Percentiles rank a stretch among this genome's conserved stretches.
Conservation (phyloP, 2,329 filamentous ascomycete species). For the Fusarium oxysporum region DNA sequence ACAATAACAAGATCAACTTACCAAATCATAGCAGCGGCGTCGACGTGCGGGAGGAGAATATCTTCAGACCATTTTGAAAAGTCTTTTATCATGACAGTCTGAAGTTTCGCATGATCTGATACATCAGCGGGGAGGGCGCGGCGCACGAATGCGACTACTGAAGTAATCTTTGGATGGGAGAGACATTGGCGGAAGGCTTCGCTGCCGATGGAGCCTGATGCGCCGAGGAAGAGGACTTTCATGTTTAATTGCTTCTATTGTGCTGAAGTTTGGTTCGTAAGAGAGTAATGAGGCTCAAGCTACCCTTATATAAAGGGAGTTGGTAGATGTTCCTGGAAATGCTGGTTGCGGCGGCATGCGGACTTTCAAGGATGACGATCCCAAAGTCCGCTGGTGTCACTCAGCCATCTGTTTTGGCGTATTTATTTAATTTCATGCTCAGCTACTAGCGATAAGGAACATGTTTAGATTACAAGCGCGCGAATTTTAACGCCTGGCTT, state of each 20-base stretch:
- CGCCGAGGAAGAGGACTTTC: constrained; percentile 53
- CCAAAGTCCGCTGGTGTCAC: not conserved
- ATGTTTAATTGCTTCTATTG: constrained; percentile 15
- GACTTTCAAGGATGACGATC: not conserved
- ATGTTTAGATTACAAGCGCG: fast-evolving
- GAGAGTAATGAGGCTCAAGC: not conserved
- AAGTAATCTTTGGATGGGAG: constrained; percentile 45
- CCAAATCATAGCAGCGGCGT: constrained; percentile 43
- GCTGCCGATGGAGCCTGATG: constrained; percentile 50
- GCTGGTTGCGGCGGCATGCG: not conserved
- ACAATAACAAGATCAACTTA: not conserved
- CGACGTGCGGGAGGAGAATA: constrained; percentile 18
- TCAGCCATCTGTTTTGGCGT: not conserved
- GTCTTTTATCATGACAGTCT: constrained; percentile 31
- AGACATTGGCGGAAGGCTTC: constrained; percentile 50
- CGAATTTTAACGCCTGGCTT: not conserved
- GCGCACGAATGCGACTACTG: constrained; percentile 49
- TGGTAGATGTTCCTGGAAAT: fast-evolving
- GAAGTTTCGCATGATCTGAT: constrained; percentile 28
- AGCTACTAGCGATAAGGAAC: fast-evolving
- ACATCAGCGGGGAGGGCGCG: constrained; percentile 39
- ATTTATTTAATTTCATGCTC: fast-evolving
- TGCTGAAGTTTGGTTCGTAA: fast-evolving
- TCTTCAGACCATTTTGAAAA: constrained; percentile 35
- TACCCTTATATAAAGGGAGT: not conserved